Conservation (phyloP, 768 basidiomycete genomes). For the Russula olivacea region DNA sequence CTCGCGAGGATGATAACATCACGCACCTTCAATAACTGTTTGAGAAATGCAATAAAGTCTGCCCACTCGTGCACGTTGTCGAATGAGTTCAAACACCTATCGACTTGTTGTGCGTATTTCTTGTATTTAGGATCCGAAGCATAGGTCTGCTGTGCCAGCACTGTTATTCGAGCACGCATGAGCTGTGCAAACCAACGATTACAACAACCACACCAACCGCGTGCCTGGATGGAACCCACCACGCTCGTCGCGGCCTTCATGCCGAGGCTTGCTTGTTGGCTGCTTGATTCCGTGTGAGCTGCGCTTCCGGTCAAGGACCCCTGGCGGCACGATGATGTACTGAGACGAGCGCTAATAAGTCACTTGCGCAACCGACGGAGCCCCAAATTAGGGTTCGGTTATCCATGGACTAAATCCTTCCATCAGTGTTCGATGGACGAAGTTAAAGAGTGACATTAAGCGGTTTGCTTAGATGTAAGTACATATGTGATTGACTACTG, state of each 20-base stretch:
- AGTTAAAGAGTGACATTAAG: neutral
- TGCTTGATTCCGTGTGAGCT: conserved; percentile 7
- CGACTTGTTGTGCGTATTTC: conserved; percentile 89
- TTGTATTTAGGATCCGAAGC: conserved; percentile 88
- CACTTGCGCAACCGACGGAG: neutral
- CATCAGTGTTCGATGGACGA: no score
- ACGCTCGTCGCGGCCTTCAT: conserved; percentile 19
- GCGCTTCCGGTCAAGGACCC: neutral
- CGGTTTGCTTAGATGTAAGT: neutral
- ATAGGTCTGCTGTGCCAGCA: conserved; percentile 48
- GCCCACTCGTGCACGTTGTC: conserved; percentile 99
- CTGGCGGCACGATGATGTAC: conserved; percentile 55
- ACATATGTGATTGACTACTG: conserved; percentile 1
- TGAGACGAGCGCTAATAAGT: neutral
- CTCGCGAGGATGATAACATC: conserved; percentile 10
- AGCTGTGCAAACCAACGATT: neutral
- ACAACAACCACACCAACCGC: conserved; percentile 37
- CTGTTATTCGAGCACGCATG: conserved; percentile 30
- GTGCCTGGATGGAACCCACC: conserved; percentile 42
- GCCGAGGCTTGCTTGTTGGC: neutral
- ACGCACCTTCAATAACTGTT: conserved; percentile 81
- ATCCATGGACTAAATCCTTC: no score
- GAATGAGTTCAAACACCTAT: conserved; percentile 87
- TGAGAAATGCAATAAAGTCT: conserved; percentile 96
- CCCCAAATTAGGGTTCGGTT: conserved; percentile 13